These are phyloP conservation scores for Rhizopogon roseolus DNA, from an alignment of 768 basidiomycete species.

Conservation along the genomic window DNA sequence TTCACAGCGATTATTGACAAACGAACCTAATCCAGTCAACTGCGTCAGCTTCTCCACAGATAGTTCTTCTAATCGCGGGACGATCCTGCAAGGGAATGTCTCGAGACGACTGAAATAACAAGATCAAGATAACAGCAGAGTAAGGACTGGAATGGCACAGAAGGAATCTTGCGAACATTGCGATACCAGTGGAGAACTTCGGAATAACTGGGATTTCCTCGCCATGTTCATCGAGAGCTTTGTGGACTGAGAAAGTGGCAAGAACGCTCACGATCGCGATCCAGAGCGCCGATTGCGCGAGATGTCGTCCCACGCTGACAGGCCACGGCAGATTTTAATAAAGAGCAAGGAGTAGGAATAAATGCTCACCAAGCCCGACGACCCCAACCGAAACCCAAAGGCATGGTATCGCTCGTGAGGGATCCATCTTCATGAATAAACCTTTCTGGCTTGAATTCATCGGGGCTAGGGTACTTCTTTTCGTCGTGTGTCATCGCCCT, in stretches of 20 bases:
- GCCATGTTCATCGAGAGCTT: slow-evolving; percentile 6
- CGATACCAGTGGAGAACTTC: slow-evolving; percentile 3
- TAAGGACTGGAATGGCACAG: not conserved
- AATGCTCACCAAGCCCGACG: not conserved
- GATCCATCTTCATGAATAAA: slow-evolving; percentile 15
- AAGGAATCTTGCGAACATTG: not conserved
- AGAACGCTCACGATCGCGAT: slow-evolving; percentile 5
- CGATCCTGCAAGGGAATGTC: slow-evolving; percentile 12
- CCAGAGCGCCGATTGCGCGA: not conserved
- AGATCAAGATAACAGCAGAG: too few relatives aligned
- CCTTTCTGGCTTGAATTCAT: slow-evolving; percentile 27
- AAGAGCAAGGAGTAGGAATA: too few relatives aligned
- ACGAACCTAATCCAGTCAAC: too few relatives aligned
- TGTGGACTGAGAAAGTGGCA: slow-evolving; percentile 14
- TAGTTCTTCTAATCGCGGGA: slow-evolving; percentile 4
- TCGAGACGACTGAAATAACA: slow-evolving; percentile 7
- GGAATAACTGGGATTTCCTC: slow-evolving; percentile 3
- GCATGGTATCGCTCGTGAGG: not conserved
- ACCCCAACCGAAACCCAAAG: not conserved
- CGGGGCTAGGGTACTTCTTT: slow-evolving; percentile 12
- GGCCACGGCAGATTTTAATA: too few relatives aligned
- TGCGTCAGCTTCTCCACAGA: too few relatives aligned
- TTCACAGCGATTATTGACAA: too few relatives aligned
- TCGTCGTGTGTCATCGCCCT: slow-evolving; percentile 14
- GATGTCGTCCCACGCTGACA: not conserved